Evolutionary conservation across 495 filamentous ascomycete species (phyloP), one percentile per base, ranked within the genome.

Genomic region (Amniculicola lignicola): DNA sequence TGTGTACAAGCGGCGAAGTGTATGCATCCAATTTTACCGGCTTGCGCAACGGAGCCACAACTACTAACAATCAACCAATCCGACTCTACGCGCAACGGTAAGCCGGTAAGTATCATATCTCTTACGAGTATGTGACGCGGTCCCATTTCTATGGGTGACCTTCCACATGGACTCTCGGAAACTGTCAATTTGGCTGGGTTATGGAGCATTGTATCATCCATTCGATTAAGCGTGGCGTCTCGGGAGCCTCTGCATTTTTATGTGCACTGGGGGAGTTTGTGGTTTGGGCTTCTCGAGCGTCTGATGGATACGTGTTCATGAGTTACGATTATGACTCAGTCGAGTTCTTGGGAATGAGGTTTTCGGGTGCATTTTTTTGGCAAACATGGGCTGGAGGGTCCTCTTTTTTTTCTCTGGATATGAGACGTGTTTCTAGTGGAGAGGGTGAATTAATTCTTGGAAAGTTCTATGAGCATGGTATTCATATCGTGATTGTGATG

Each of bases 91-190:
- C 61, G 61, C 56, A 64, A 55, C 25, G 60, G 60, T 63, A 63
- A 63, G 60, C 52, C 54, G 61, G 61, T 64, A 64, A 64, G 61
- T 64, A 64, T 58, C 42, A 51, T n/a, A 56, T 64, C 55, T 60
- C 55, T 44, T 60, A 60, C 56, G 61, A 40, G 61, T 59, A 62
- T 62, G 59, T 62, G 59, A 59, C 18, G 48, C 50, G 42, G 44
- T 61, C 57, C 38, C n/a, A n/a, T n/a, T n/a, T n/a, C n/a, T n/a
- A n/a, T n/a, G n/a, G n/a, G n/a, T 4, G 28, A 12, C 23, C 40
- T 22, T 51, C 54, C 54, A 58, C 54, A 58, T 58, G 11, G 28
- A 46, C 54, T 29, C 43, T 38, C 28, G 51, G 43, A 51, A 55
- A 55, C 46, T 46, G 40, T 24, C 23, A 52, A 35, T 21, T 43